Evolutionary conservation across 169 alveolate genomes (phyloP), one percentile per base, ranked within the genome.

Genomic region (Cryptosporidium baileyi): DNA sequence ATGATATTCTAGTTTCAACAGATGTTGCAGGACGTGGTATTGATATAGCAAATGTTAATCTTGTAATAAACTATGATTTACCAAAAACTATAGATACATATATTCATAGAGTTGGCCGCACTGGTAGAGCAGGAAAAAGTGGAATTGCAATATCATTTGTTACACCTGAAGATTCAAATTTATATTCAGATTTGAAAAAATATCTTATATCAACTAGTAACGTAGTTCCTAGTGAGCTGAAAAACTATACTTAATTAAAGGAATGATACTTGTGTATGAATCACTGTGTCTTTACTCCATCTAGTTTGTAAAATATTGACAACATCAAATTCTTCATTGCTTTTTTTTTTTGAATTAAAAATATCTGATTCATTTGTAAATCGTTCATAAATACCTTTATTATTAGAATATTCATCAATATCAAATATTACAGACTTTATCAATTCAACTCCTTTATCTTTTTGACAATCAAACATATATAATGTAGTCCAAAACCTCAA

Each of bases 21-120:
- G 99, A 98, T 91, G 98, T 98, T 40, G 99, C 98, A 30, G 98
- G 98, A 80, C 89, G 99, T 60, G 99, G 99, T 43, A 82, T 98
- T 15, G 99, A 98, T 90, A 96, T 98, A 36, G 97, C 95, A 24
- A 97, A 96, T 4, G 98, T 98, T 26, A 93, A 93, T 47, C 94
- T 93, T 60, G 99, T 97, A 41, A 95, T 98, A 22, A 98, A 98
- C 92, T 97, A 94, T 82, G 99, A 97, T 91, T 96, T 98, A 92
- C 99, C 99, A n/a, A 95, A 94, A 85, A 96, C 96, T 67, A 95
- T 97, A 36, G 95, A 95, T 82, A 95, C 97, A 60, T 98, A 96
- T 88, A 91, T 96, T 34, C 96, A 93, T 81, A 74, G 63, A 26
- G 89, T 93, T 67, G 99, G 99, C 9, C 95, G 99, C 57, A 98